Evolutionary conservation across 768 basidiomycete species (phyloP), one percentile per base, ranked within the genome.

Genomic region (Collybia nuda): DNA sequence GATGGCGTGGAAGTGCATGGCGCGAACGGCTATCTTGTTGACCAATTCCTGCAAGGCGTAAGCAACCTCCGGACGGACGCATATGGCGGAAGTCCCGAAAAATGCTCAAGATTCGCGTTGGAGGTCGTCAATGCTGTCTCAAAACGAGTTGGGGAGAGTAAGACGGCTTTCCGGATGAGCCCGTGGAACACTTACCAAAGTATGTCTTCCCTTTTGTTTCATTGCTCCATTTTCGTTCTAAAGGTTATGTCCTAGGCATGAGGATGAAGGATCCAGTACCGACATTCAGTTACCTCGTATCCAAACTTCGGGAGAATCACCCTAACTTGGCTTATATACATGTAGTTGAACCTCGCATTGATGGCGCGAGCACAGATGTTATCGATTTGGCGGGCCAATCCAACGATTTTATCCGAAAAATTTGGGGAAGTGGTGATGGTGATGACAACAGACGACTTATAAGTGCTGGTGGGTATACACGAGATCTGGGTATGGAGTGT

Each of bases 71-170:
- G 85, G 14, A 80, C 75, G 6, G 86, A 89, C 60, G 68, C 74
- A 38, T 91, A 85, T 63, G 88, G 88, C 0, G 88, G 89, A 2
- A 77, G 75, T 40, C 65, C 86, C 18, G 79, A 85, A 61, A 79
- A 78, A 49, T 71, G 89, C 3, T 67, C 73, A 0, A 70, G 79
- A 19, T 88, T 90, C 60, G 57, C 65, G 0, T 66, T 85, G 7
- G 81, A 85, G 52, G 68, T 86, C 36, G 62, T 81, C 6, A 71
- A 78, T 36, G 80, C 79, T 0, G 66, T 87, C 1, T 68, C 66
- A 2, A 61, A 71, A 0, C 75, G 77, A 0, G 66, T 88, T 23
- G 87, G 87, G 0, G 63, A 69, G 24, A 73, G 79, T 18, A 73
- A 71, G n/a, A 73, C 78, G 1, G 82, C 68, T 0, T 67, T 89